phyloP scores from a whole-genome alignment of 2,329 filamentous ascomycete species.

The Xylaria sp. region DNA sequence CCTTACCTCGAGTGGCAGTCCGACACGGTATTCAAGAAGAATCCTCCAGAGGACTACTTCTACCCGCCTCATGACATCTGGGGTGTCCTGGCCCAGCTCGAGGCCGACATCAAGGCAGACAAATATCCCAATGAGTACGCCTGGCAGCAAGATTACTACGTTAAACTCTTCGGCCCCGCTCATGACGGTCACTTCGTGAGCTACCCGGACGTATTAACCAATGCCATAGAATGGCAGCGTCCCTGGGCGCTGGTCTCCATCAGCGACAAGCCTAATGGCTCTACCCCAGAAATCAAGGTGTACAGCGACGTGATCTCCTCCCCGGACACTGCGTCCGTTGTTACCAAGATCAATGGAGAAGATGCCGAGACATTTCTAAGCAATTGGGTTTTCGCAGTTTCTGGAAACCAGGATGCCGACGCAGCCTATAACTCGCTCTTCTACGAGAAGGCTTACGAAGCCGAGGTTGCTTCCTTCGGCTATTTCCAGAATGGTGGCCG shows the following conservation, averaged over 20 bases:
- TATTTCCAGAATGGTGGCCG: slow-evolving; percentile 54
- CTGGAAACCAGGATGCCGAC: slow-evolving; percentile 54
- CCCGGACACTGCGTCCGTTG: slow-evolving; percentile 46
- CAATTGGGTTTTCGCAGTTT: slow-evolving; percentile 49
- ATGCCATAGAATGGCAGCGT: slow-evolving; percentile 52
- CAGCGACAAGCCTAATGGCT: slow-evolving; percentile 46
- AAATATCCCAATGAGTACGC: slow-evolving; percentile 55
- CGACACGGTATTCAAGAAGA: slow-evolving; percentile 53
- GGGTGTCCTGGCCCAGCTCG: slow-evolving; percentile 50
- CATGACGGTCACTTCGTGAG: slow-evolving; percentile 58
- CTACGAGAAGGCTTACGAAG: slow-evolving; percentile 49
- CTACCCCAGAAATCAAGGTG: slow-evolving; percentile 48
- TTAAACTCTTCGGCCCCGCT: slow-evolving; percentile 52
- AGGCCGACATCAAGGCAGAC: slow-evolving; percentile 48
- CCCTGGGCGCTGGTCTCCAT: slow-evolving; percentile 48
- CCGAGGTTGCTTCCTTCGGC: slow-evolving; percentile 49
- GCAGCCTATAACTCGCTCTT: slow-evolving; percentile 57
- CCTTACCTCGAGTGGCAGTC: slow-evolving; percentile 58
- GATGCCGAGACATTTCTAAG: slow-evolving; percentile 47
- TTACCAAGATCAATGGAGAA: slow-evolving; percentile 48
- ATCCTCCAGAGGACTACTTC: slow-evolving; percentile 53
- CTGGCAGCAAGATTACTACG: slow-evolving; percentile 56
- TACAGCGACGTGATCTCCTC: slow-evolving; percentile 51
- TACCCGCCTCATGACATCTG: slow-evolving; percentile 55
- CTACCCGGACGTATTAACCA: slow-evolving; percentile 55